A percentile compares a stretch with the other conserved stretches of the same genome.
Evolutionary conservation across 129 eudicot genomes (phyloP).

Genomic region (Ambrosia trifida): DNA sequence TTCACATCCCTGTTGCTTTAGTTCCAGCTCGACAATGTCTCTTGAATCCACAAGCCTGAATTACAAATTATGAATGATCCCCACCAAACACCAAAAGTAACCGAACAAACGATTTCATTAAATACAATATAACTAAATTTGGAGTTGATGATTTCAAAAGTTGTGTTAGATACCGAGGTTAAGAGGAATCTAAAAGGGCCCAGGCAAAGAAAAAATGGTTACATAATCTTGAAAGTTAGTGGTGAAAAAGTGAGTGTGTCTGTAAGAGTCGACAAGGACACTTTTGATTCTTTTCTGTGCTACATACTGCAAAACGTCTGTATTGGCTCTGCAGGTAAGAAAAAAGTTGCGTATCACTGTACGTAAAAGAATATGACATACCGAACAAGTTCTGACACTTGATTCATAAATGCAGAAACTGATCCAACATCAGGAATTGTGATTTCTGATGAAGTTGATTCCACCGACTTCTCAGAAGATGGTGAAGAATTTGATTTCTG

Average conservation of each 20-base stretch:
- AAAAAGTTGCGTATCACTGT: neutral
- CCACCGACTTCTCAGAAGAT: too few relatives aligned
- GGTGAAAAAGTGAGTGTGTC: too few relatives aligned
- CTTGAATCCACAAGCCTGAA: slow-evolving; percentile 88
- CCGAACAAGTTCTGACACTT: neutral
- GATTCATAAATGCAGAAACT: too few relatives aligned
- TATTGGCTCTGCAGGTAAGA: neutral
- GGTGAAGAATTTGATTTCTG: too few relatives aligned
- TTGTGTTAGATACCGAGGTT: neutral
- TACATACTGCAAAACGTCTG: too few relatives aligned
- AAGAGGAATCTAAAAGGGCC: neutral
- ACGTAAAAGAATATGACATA: neutral
- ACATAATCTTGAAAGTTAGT: too few relatives aligned
- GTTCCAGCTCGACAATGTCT: slow-evolving; percentile 78
- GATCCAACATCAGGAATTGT: too few relatives aligned
- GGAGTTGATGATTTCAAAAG: neutral
- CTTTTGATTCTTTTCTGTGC: too few relatives aligned
- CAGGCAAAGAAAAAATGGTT: too few relatives aligned
- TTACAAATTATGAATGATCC: neutral
- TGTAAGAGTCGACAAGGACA: too few relatives aligned
- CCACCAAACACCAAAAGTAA: neutral
- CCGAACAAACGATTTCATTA: neutral
- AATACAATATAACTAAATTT: neutral
- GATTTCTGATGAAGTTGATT: too few relatives aligned
- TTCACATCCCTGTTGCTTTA: slow-evolving; percentile 73